Evolutionary conservation across 352 stramenopile species (phyloP).

Genomic region (Phytophthora fragariaefolia): DNA sequence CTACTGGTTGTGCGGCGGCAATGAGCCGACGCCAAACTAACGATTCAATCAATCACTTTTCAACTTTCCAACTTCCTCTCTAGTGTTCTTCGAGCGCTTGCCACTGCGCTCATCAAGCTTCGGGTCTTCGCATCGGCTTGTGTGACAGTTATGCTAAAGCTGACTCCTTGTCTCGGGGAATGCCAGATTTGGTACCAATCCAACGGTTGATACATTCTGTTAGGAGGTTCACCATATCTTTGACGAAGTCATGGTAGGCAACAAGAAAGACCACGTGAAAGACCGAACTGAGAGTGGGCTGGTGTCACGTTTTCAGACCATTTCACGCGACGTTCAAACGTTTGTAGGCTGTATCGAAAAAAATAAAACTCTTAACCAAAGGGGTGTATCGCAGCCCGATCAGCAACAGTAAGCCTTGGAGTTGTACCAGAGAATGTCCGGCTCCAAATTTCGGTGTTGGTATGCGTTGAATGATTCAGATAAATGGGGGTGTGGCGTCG

Average conservation of each 20-base stretch:
- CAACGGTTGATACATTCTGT: neutral
- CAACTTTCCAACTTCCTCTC: too few relatives aligned
- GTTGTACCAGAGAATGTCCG: neutral
- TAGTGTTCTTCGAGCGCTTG: too few relatives aligned
- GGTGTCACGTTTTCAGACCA: conserved; percentile 11
- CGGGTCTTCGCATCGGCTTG: too few relatives aligned
- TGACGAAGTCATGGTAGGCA: neutral
- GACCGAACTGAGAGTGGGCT: neutral
- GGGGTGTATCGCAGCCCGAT: neutral
- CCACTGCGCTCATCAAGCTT: too few relatives aligned
- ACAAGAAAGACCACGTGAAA: neutral
- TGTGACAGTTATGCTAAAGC: conserved; percentile 2
- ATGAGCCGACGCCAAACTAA: too few relatives aligned
- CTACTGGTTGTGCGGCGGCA: too few relatives aligned
- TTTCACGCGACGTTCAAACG: conserved; percentile 7
- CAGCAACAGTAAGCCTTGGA: conserved; percentile 4
- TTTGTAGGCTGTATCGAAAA: conserved; percentile 10
- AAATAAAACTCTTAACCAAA: conserved; percentile 6
- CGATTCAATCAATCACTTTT: too few relatives aligned
- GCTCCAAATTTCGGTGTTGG: neutral
- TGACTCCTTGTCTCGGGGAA: neutral
- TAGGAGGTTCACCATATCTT: neutral
- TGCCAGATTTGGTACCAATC: neutral
- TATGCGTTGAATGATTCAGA: conserved; percentile 1
- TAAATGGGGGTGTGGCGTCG: neutral